These are phyloP conservation scores for Penicillium sp. DNA, from an alignment of 2,329 filamentous ascomycete genomes.

Conservation along the genomic window DNA sequence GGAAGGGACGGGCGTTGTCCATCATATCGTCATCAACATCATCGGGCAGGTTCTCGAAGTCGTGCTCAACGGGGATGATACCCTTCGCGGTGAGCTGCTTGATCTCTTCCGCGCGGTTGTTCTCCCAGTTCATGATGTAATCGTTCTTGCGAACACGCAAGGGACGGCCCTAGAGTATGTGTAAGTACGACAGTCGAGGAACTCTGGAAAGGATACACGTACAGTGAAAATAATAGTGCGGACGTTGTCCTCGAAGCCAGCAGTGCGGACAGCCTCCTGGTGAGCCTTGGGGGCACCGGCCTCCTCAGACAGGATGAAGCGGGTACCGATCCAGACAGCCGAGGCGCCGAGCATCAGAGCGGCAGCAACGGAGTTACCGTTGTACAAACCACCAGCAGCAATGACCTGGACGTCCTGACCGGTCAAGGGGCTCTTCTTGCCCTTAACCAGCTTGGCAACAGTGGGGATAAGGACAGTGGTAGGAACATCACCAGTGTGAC, in stretches of 20 bases:
- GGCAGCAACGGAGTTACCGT: slow-evolving; percentile 85
- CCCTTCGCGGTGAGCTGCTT: slow-evolving; percentile 88
- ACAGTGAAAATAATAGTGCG: slow-evolving; percentile 96
- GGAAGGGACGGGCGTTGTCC: slow-evolving; percentile 84
- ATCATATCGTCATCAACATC: slow-evolving; percentile 80
- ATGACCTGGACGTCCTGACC: slow-evolving; percentile 86
- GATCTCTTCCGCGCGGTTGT: slow-evolving; percentile 85
- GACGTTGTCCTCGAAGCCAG: slow-evolving; percentile 92
- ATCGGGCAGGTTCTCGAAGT: slow-evolving; percentile 77
- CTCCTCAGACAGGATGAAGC: slow-evolving; percentile 92
- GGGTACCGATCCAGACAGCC: slow-evolving; percentile 94
- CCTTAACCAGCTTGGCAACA: slow-evolving; percentile 77
- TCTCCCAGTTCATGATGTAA: slow-evolving; percentile 96
- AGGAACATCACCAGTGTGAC: slow-evolving; percentile 92
- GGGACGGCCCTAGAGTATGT: slow-evolving; percentile 65
- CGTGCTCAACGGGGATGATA: slow-evolving; percentile 87
- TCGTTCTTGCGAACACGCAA: slow-evolving; percentile 89
- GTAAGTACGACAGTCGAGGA: slow-evolving; percentile 13
- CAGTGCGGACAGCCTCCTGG: slow-evolving; percentile 91
- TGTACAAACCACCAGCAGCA: slow-evolving; percentile 91
- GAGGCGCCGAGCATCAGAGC: slow-evolving; percentile 88
- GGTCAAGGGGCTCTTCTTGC: slow-evolving; percentile 81
- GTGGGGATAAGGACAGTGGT: slow-evolving; percentile 90
- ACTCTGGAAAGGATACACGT: slow-evolving; percentile 16
- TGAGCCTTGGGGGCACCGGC: slow-evolving; percentile 90